These are phyloP conservation scores for Podospora didyma DNA, from an alignment of 495 filamentous ascomycete genomes.

Conservation along the genomic window DNA sequence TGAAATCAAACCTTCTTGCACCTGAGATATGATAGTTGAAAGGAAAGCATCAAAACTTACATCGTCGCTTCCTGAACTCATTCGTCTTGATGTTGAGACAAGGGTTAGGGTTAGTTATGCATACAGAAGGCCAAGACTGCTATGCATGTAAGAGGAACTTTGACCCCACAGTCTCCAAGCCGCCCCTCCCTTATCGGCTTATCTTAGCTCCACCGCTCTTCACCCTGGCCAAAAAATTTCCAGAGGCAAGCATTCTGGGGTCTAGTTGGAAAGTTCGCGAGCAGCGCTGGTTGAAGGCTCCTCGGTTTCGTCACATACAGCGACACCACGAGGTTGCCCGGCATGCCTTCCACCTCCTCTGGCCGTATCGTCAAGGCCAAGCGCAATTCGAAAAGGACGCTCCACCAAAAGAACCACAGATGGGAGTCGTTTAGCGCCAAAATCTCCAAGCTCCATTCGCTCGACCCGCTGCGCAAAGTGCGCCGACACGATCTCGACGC, in stretches of 20 bases:
- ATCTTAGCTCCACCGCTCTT: slow-evolving; percentile 19
- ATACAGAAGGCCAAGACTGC: no score
- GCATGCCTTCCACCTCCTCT: slow-evolving; percentile 53
- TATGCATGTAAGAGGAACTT: neutral
- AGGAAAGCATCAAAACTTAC: no score
- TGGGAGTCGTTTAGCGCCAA: slow-evolving; percentile 92
- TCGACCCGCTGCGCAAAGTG: slow-evolving; percentile 86
- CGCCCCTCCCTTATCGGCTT: slow-evolving; percentile 28
- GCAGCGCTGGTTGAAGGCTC: neutral
- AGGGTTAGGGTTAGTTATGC: no score
- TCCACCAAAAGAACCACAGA: slow-evolving; percentile 73
- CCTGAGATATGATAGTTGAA: no score
- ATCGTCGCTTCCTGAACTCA: no score
- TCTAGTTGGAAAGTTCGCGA: neutral
- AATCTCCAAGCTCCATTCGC: slow-evolving; percentile 78
- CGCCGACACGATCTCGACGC: slow-evolving; percentile 77
- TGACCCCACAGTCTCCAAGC: neutral
- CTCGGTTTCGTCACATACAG: neutral
- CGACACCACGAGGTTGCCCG: slow-evolving; percentile 12
- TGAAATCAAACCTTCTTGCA: no score
- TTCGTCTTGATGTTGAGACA: no score
- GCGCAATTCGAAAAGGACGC: slow-evolving; percentile 63
- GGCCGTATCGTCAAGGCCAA: slow-evolving; percentile 62
- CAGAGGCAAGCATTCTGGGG: neutral
- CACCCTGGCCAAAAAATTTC: slow-evolving; percentile 26